phyloP scores from a whole-genome alignment of 2,329 filamentous ascomycete species.

The Diaporthe velutina region DNA sequence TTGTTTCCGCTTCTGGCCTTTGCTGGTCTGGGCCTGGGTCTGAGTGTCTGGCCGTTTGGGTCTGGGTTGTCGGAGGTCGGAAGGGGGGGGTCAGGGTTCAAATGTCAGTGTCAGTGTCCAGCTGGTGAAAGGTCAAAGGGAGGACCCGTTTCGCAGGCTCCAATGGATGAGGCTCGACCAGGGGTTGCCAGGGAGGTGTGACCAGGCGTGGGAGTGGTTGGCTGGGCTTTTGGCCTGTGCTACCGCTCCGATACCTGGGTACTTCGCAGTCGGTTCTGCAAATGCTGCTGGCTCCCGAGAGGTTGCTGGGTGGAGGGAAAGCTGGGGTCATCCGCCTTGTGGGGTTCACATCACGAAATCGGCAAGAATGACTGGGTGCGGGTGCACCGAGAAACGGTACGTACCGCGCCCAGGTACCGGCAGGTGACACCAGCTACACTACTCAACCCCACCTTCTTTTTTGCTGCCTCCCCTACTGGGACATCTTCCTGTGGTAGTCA shows the following conservation, averaged over 20 bases:
- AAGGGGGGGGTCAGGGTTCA: neutral
- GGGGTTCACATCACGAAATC: neutral
- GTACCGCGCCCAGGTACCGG: constrained; percentile 11
- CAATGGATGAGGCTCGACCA: constrained; percentile 25
- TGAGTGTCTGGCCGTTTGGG: neutral
- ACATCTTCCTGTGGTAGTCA: too few relatives aligned
- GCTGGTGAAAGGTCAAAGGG: constrained; percentile 29
- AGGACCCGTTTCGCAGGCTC: constrained; percentile 22
- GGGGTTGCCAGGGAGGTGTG: constrained; percentile 19
- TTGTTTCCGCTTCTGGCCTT: constrained; percentile 26
- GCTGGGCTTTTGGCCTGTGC: neutral
- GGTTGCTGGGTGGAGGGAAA: neutral
- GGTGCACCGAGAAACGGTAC: neutral
- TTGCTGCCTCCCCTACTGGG: neutral
- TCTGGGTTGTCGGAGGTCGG: neutral
- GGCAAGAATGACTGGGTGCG: neutral
- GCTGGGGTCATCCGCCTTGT: constrained; percentile 25
- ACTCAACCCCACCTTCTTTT: neutral
- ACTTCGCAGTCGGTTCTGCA: neutral
- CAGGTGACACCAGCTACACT: neutral
- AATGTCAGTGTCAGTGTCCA: neutral
- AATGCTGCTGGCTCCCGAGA: neutral
- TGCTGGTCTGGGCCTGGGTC: constrained; percentile 5
- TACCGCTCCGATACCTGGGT: neutral
- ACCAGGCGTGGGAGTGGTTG: neutral